Base-by-base conservation (phyloP, 306 rosid genomes). In the Prinsepia uniflora region DNA sequence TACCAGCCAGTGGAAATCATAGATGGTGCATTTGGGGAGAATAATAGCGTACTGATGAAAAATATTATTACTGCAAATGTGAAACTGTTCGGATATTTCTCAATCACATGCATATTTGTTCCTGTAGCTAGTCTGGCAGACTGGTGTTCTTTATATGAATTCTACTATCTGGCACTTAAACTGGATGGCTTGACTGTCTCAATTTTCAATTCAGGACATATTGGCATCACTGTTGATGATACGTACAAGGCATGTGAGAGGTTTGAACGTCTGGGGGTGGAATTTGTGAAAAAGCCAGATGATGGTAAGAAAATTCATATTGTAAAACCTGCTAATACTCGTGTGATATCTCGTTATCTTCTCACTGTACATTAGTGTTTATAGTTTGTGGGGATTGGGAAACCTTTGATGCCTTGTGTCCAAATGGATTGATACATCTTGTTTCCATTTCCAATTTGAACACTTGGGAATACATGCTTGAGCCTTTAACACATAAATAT, bases 191-290 rank as follows among this genome's bases (percentile, higher is more conserved):
- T 64, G 3, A 64, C 52, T 41, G 22, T 63, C 59, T 19, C 22
- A 50, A 46, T 43, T 70, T 77, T 36, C 52, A 64, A 36, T 58
- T 49, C 76, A 94, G 97, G 99, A 63, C 99, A 94, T 72, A 94
- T 94, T 78, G 97, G 99, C 68, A 68, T 91, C 72, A 91, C 99
- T 10, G 97, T 94, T 76, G 96, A 94, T 80, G 99, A 94, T 84
- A 91, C 97, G 44, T 56, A 70, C 76, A 89, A 91, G 90, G 96
- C 96, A 48, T 89, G 96, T 75, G 97, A 94, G 83, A 86, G 99
- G 82, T 91, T 91, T 82, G 92, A 87, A 87, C 72, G 80, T 54
- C 80, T 91, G 22, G 97, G 99, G 54, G 86, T 94, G 66, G 90
- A 94, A 82, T 94, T 94, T 83, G 88, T 86, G 62, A 91, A 94